Evolutionary conservation across 106 monocot genomes (phyloP).

Genomic region (Allium sativum): DNA sequence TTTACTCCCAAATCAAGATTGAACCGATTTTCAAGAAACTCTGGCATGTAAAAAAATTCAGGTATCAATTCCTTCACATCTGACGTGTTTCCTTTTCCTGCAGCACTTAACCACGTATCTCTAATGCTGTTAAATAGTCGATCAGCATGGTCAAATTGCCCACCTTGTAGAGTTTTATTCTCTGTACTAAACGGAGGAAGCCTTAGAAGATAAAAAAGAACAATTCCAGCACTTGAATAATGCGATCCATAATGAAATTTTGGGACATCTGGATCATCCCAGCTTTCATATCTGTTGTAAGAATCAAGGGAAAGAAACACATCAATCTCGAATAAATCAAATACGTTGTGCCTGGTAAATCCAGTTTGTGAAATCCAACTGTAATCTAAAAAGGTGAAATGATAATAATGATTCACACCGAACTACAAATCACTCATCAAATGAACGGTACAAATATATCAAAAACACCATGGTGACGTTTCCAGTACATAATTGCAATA

Average conservation of each 20-base stretch:
- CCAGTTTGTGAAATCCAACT: too few relatives aligned
- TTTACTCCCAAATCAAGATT: conserved; percentile 92
- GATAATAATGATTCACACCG: too few relatives aligned
- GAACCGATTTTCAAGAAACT: conserved; percentile 80
- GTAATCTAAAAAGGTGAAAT: too few relatives aligned
- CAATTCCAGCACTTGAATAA: conserved; percentile 98
- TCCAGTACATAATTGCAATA: too few relatives aligned
- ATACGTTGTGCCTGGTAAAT: too few relatives aligned
- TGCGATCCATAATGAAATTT: conserved; percentile 99
- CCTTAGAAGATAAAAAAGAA: conserved; percentile 91
- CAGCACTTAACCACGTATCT: conserved; percentile 96
- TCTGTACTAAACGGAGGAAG: conserved; percentile 85
- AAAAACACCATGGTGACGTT: too few relatives aligned
- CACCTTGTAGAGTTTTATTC: conserved; percentile 94
- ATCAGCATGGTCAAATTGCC: conserved; percentile 97
- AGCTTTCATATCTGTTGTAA: conserved; percentile 72
- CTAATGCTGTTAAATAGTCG: conserved; percentile 80
- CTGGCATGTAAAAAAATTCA: conserved; percentile 97
- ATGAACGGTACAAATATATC: too few relatives aligned
- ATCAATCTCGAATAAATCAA: too few relatives aligned
- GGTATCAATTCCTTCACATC: conserved; percentile 97
- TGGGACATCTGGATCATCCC: conserved; percentile 99
- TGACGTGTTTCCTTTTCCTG: conserved; percentile 93
- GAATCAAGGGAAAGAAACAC: too few relatives aligned
- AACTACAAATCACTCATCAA: too few relatives aligned